Conservation (phyloP, 805 yeast genomes). For the Tetrapisispora arboricola region DNA sequence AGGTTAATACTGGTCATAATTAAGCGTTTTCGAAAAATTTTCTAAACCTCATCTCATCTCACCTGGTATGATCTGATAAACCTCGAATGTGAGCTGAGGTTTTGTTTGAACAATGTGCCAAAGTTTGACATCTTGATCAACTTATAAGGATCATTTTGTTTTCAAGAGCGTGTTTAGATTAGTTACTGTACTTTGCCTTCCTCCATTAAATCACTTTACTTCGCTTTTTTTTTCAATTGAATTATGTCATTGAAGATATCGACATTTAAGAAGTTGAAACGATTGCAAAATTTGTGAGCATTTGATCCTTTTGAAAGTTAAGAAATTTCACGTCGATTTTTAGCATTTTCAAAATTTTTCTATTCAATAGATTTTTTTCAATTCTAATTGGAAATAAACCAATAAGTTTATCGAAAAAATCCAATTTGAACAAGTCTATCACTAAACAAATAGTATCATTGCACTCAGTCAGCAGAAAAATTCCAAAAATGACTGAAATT, state of each 20-base stretch:
- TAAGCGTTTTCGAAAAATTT: too few relatives aligned
- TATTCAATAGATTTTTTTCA: background rate
- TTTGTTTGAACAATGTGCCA: background rate
- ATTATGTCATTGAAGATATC: too few relatives aligned
- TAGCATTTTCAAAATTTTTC: background rate
- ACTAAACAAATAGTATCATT: background rate
- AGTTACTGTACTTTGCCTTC: too few relatives aligned
- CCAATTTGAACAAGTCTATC: background rate
- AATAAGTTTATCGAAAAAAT: background rate
- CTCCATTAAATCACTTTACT: too few relatives aligned
- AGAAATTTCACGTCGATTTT: background rate
- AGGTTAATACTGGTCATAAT: too few relatives aligned
- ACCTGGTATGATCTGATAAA: background rate
- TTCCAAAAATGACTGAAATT: constrained; percentile 6
- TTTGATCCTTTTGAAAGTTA: too few relatives aligned
- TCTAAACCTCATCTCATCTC: background rate
- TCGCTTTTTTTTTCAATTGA: too few relatives aligned
- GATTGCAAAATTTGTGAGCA: too few relatives aligned
- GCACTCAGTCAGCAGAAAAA: background rate
- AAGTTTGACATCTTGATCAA: too few relatives aligned
- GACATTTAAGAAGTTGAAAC: too few relatives aligned
- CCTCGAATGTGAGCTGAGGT: background rate
- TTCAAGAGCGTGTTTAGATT: too few relatives aligned
- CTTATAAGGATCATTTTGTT: too few relatives aligned
- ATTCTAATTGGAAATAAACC: background rate